Base-by-base conservation (phyloP, 257 asterid genomes). In the Primulina tabacum region DNA sequence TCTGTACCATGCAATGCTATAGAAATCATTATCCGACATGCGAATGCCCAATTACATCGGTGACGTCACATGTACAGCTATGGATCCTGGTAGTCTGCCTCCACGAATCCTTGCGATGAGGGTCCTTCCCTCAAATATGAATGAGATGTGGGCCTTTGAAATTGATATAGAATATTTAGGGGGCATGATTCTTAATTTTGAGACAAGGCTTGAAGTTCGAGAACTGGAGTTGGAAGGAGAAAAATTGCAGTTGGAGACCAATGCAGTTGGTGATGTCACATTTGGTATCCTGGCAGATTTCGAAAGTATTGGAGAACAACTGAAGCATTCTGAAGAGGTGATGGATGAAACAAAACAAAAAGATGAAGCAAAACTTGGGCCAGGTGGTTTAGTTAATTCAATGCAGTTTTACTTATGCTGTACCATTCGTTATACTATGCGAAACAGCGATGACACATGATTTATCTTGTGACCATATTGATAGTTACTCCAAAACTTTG, bases 71-170 rank as follows among this genome's bases (percentile, higher is more conserved):
- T 93, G 99, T 78, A 85, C 88, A 64, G 82, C 91, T 76, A 82
- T 86, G 73, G 82, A 89, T 89, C 88, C 79, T 72, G 99, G 99
- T 70, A 82, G 79, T 76, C 87, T 90, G 70, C 97, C 99, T 76
- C 99, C 99, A 8, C 92, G 83, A 65, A 82, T 93, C 68, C 90
- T 82, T 80, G 88, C 90, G 57, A 86, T 90, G 95, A 85, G 95
- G 86, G 91, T 85, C 67, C 85, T 90, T 77, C 95, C 99, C 59
- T 88, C 96, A 30, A 89, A 87, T 78, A 85, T 85, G 91, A 84
- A 87, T 79, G 97, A 93, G 75, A 75, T 83, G 65, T 93, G 95
- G 99, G 86, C 92, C 74, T 62, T 89, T 55, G 99, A 93, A 85
- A 70, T 90, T 63, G 97, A 93, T 72, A 67, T 93, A 56, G 96